A percentile compares a stretch with the other conserved stretches of the same genome.
Conservation (phyloP, 2,329 filamentous ascomycete species). For the Trichoderma sp. region DNA sequence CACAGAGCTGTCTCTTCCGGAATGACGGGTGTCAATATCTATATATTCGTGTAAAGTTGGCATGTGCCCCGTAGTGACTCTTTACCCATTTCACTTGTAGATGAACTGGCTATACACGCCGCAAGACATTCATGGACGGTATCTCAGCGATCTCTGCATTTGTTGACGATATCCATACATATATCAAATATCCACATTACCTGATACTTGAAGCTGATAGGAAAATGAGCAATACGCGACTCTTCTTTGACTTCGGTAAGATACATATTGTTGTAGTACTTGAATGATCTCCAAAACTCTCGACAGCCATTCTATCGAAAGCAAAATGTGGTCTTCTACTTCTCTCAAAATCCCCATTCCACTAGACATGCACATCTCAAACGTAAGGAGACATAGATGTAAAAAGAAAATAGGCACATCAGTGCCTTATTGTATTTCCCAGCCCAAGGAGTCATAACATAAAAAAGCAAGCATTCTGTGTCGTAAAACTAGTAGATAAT, state of each 20-base stretch:
- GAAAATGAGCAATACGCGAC: too few species aligned
- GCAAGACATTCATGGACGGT: background rate
- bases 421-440: background rate
- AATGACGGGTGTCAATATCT: background rate
- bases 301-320: too few species aligned
- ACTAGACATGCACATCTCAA: background rate
- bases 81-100: background rate
- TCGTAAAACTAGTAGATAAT: background rate
- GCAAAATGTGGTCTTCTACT: too few species aligned
- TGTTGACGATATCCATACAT: too few species aligned
- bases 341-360: too few species aligned
- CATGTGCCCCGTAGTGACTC: background rate
- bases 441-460: background rate
- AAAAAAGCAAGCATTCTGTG: background rate
- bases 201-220: too few species aligned
- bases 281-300: too few species aligned
- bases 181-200: too few species aligned
- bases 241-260: too few species aligned
- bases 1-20: background rate
- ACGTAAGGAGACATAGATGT: background rate
- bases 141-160: background rate
- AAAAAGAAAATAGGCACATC: background rate
- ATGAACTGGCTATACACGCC: too few species aligned
- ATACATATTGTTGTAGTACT: too few species aligned
- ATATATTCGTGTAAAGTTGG: background rate